Evolutionary conservation across 352 stramenopile genomes (phyloP), one percentile per base, ranked within the genome.

Genomic region (Phytophthora pinifolia): DNA sequence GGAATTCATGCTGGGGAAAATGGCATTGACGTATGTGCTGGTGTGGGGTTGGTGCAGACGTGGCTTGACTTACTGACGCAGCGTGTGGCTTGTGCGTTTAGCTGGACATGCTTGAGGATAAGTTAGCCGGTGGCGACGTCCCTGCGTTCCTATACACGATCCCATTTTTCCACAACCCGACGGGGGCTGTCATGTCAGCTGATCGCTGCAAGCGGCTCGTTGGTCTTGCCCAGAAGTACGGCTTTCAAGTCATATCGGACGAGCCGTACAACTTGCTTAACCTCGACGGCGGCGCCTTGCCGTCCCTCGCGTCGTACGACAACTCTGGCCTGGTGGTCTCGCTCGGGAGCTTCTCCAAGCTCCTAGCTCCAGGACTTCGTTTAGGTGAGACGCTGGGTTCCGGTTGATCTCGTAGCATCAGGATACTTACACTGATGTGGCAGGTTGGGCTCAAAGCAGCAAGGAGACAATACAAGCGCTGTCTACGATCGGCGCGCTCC

Each of bases 291-390:
- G 54, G 62, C 13, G 63, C 70, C 4, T 62, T 79, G 18, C 68
- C 75, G n/a, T 73, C 83, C 7, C 66, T 95, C 13, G 75, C 80
- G 8, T 86, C 78, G 13, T 89, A 79, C 37, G 84, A 92, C 29
- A 66, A 73, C 27, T 79, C 66, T 4, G 85, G 80, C 2, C 42
- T 70, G 6, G 73, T 94, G 49, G 61, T 97, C 17, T 95, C 90
- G 38, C 72, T 98, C 12, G 90, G 87, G 17, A 97, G 84, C 51
- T 98, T 98, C 51, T 97, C 92, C n/a, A 98, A 98, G 73, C 98
- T 98, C 41, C 83, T 97, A 20, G 74, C 86, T 27, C 94, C 92
- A 20, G 92, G 89, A 32, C 71, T 98, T 29, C 83, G 94, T 41
- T 69, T 96, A 8, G 94, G 94, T 79, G 92, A 58, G 63, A 51